Base-by-base conservation (phyloP, 2,329 filamentous ascomycete genomes). In the Microsporum ferrugineum region DNA sequence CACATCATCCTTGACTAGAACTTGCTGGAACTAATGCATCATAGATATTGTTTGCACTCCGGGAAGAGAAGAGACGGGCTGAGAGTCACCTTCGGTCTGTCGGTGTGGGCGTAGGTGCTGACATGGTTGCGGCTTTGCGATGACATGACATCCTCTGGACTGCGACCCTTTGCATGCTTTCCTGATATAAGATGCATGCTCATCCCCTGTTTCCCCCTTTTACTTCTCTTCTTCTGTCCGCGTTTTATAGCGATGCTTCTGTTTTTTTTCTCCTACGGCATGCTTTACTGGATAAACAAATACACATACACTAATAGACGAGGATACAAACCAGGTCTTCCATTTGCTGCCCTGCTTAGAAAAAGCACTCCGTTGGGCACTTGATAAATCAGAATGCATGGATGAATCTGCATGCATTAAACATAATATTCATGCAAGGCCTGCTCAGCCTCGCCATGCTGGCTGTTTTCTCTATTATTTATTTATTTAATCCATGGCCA, bases 31-130 rank as follows among this genome's bases (percentile, higher is more conserved):
- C 31, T 59, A 31, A 45, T 29, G 7, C 23, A 17, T 45, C 23
- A 58, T 45, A 59, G 57, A 47, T 59, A n/a, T 10, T 59, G 27
- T 36, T 59, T 49, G 57, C 57, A 7, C 57, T 59, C 5, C 57
- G 33, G 3, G 23, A 59, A 2, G 57, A 59, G 43, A 59, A 59
- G 43, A 59, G 23, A 29, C 39, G 33, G 27, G 43, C 57, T 2
- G 29, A 59, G 33, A 36, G 33, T 27, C 57, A 59, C 7, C 31
- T 59, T 29, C 36, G 57, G 1, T 33, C 39, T 27, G 31, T 59
- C 12, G 39, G 57, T 27, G 33, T 59, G 14, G 39, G 57, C 57
- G n/a, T 29, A 36, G 17, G 33, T 8, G 33, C 29, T 23, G 51
- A 55, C n/a, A 55, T 36, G 29, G 17, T 55, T 34, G 51, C 51